phyloP scores from a whole-genome alignment of 1,284 basidiomycete genomes.

The Leccinum angustisporum region DNA sequence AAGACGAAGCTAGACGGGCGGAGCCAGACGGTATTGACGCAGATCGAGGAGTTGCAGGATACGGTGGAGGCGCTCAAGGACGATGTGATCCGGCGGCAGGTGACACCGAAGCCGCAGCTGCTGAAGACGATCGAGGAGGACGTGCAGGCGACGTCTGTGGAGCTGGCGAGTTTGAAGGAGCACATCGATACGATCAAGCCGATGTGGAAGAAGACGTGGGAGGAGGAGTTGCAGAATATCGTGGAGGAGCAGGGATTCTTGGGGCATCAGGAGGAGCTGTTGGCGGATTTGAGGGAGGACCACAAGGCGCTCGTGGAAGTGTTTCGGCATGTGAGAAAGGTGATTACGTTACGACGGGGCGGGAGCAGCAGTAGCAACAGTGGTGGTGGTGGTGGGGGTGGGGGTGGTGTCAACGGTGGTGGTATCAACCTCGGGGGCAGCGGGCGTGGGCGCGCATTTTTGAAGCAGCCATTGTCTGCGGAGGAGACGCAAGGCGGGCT shows the following conservation, averaged over 20 bases:
- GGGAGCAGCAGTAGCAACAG: not conserved
- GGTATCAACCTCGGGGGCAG: slow-evolving; percentile 12
- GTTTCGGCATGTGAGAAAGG: slow-evolving; percentile 84
- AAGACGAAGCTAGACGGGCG: slow-evolving; percentile 88
- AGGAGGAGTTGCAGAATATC: slow-evolving; percentile 92
- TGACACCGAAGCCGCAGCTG: slow-evolving; percentile 77
- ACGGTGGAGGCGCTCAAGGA: slow-evolving; percentile 88
- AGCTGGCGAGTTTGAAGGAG: slow-evolving; percentile 78
- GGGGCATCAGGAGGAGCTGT: slow-evolving; percentile 88
- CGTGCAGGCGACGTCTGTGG: slow-evolving; percentile 65
- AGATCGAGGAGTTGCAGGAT: slow-evolving; percentile 93
- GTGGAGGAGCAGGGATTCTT: slow-evolving; percentile 97
- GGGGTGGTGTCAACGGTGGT: slow-evolving; percentile 32
- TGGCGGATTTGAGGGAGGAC: slow-evolving; percentile 88
- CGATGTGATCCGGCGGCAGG: slow-evolving; percentile 88
- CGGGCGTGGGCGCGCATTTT: slow-evolving; percentile 48
- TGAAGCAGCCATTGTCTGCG: slow-evolving; percentile 45
- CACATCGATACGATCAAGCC: slow-evolving; percentile 91
- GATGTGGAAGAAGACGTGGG: slow-evolving; percentile 99
- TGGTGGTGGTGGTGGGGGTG: not conserved
- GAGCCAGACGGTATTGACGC: slow-evolving; percentile 88
- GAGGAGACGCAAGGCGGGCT: slow-evolving; percentile 67
- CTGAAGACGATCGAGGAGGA: slow-evolving; percentile 77
- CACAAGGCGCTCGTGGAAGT: slow-evolving; percentile 86
- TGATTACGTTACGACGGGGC: slow-evolving; percentile 66